Evolutionary conservation across 2,329 filamentous ascomycete species (phyloP).

Genomic region (Cryphonectria japonica): DNA sequence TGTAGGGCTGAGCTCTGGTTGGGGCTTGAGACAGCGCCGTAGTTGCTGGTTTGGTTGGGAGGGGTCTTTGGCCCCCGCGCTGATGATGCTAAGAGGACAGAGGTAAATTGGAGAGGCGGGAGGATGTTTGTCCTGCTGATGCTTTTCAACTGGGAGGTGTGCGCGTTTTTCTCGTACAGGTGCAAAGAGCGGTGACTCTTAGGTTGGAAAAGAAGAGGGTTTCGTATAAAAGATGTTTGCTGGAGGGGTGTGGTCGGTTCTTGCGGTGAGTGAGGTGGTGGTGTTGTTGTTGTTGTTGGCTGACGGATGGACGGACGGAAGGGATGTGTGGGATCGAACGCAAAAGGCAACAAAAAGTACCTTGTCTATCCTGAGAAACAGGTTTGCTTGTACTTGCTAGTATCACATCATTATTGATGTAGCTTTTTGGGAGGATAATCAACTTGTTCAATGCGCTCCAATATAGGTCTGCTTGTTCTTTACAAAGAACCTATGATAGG

Average conservation of each 20-base stretch:
- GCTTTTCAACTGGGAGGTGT: not conserved
- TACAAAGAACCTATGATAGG: no score
- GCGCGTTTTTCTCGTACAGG: not conserved
- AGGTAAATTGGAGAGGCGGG: no score
- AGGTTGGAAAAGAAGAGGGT: no score
- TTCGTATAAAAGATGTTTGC: not conserved
- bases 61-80: not conserved
- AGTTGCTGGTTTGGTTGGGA: not conserved
- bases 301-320: not conserved
- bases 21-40: not conserved
- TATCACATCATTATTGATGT: no score
- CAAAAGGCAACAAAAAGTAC: no score
- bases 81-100: not conserved
- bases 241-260: not conserved
- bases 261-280: no score
- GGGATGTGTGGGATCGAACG: not conserved
- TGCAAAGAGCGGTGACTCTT: not conserved
- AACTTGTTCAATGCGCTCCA: not conserved
- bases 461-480: not conserved
- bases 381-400: not conserved
- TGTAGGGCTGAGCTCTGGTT: slow-evolving; percentile 15
- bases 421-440: not conserved
- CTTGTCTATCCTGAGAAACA: not conserved
- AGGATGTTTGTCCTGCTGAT: not conserved
- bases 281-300: not conserved